Percentiles rank a stretch among this genome's conserved stretches.
Evolutionary conservation across 2,329 filamentous ascomycete species (phyloP).

Genomic region (Nemania bipapillata): DNA sequence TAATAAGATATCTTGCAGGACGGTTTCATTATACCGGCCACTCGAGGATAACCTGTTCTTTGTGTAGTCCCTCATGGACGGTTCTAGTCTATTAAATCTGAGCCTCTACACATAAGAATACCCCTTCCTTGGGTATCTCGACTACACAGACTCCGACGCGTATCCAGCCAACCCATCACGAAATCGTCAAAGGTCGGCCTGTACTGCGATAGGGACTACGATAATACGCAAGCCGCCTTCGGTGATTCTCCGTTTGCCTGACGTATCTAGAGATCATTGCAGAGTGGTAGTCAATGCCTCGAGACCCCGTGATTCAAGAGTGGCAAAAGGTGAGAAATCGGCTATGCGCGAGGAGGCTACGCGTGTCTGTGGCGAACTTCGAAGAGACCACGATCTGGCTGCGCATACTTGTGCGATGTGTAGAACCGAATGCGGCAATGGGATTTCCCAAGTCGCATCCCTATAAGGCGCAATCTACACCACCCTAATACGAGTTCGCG

Average conservation of each 20-base stretch:
- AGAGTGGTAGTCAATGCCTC: background rate
- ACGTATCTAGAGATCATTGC: conserved; percentile 10
- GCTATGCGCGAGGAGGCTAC: background rate
- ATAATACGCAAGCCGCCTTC: conserved; percentile 8
- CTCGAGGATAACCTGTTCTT: background rate
- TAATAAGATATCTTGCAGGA: background rate
- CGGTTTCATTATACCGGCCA: background rate
- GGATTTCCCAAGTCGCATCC: background rate
- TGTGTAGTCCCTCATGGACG: background rate
- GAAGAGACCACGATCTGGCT: background rate
- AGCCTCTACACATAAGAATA: background rate
- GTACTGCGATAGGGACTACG: conserved; percentile 12
- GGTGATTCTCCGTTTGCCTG: background rate
- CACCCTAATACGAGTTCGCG: background rate
- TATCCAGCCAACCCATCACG: background rate
- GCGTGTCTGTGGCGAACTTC: conserved; percentile 22
- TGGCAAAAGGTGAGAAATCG: conserved; percentile 27
- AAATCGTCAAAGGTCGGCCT: conserved; percentile 5
- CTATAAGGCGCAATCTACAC: background rate
- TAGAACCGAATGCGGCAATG: conserved; percentile 11
- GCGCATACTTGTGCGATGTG: background rate
- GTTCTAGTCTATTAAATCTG: background rate
- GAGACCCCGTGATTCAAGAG: background rate
- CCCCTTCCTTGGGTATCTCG: background rate
- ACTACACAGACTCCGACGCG: background rate